Evolutionary conservation across 257 asterid genomes (phyloP), one percentile per base, ranked within the genome.

Genomic region (Rubia yunnanensis): DNA sequence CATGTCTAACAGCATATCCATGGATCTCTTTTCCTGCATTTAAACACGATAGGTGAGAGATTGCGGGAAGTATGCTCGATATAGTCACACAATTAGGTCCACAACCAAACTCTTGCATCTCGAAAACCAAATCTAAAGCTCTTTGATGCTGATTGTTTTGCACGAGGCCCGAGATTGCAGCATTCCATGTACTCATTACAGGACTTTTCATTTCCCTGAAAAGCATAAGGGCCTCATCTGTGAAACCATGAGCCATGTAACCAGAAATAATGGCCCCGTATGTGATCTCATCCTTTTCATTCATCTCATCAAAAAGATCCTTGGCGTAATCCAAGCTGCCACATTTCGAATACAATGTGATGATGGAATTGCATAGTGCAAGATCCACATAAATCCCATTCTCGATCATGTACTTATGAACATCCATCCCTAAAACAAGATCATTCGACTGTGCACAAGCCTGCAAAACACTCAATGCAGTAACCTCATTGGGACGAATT

Each of bases 381-480:
- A 86, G 75, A 60, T 91, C 96, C 90, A 86, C 68, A 68, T 81
- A 64, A 35, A 88, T 80, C 64, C 61, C 65, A 35, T 77, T 82
- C 24, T 81, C 85, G 60, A 79, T 84, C 77, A 87, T 76, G 65
- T 73, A 81, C 6, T 49, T 78, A 77, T 91, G 96, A 66, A 88
- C 86, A 72, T 81, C 88, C 78, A 86, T 81, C 60, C 95, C 98
- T 2, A 83, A 78, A 17, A 83, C 39, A 67, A 91, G 95, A 78
- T 88, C 98, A 50, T 69, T 76, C 0, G 96, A 85, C 23, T 83
- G 89, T 7, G 95, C 92, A 81, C 95, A 91, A 10, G 96, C 92
- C 61, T 86, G 94, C 76, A 88, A 65, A 75, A 84, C 84, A 57
- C 92, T 80, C 64, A 86, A 74, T 4, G 81, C 76, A 5, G 96